Evolutionary conservation across 768 basidiomycete genomes (phyloP).

Genomic region (Leucogyrophana mollusca): DNA sequence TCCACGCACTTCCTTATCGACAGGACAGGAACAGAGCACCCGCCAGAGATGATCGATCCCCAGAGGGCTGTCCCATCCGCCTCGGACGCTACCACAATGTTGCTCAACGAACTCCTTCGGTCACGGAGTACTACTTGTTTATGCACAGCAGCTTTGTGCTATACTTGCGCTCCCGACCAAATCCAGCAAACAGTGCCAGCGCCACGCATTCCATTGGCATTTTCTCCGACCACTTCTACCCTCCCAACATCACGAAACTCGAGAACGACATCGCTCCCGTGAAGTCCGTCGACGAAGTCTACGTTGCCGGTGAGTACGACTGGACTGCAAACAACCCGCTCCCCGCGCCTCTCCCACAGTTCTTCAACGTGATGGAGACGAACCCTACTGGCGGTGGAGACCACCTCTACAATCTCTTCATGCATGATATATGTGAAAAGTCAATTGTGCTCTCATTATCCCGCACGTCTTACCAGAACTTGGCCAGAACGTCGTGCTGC

Average conservation of each 20-base stretch:
- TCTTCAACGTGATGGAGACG: slow-evolving; percentile 6
- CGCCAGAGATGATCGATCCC: slow-evolving; percentile 98
- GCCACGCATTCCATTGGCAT: slow-evolving; percentile 4
- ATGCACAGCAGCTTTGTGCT: slow-evolving; percentile 98
- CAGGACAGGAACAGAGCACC: slow-evolving; percentile 90
- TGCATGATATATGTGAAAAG: slow-evolving; percentile 14
- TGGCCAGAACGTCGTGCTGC: too few species aligned
- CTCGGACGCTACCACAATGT: slow-evolving; percentile 92
- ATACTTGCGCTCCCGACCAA: slow-evolving; percentile 89
- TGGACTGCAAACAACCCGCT: slow-evolving; percentile 16
- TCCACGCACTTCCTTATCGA: slow-evolving; percentile 81
- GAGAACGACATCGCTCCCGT: slow-evolving; percentile 9
- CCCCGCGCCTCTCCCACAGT: slow-evolving; percentile 13
- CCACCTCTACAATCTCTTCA: slow-evolving; percentile 28
- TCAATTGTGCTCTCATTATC: too few species aligned
- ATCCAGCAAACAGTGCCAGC: slow-evolving; percentile 67
- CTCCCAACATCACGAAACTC: slow-evolving; percentile 17
- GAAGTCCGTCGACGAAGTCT: slow-evolving; percentile 10
- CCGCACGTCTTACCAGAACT: too few species aligned
- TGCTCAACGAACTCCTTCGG: slow-evolving; percentile 92
- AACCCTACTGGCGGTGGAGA: slow-evolving; percentile 15
- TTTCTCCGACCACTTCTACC: slow-evolving; percentile 9
- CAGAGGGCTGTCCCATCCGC: slow-evolving; percentile 95
- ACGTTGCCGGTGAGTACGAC: slow-evolving; percentile 27
- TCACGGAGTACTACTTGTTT: slow-evolving; percentile 93